Conservation (phyloP, 805 yeast genomes). For the Yamadazyma philogaea region DNA sequence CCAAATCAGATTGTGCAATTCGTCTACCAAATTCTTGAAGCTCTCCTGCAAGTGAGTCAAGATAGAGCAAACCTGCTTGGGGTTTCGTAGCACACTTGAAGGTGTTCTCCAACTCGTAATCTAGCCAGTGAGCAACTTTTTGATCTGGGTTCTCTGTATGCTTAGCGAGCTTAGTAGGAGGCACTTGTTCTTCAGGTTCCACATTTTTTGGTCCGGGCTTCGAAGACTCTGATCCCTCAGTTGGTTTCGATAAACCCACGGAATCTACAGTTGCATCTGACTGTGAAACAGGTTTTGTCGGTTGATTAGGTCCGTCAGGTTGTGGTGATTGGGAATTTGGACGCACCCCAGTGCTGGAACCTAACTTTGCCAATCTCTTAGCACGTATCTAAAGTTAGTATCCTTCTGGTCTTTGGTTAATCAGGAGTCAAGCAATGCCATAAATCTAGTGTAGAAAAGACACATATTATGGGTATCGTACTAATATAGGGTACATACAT, state of each 20-base stretch:
- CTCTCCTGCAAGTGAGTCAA: constrained; percentile 27
- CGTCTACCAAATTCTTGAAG: constrained; percentile 10
- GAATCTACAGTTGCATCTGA: background rate
- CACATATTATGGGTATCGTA: no score
- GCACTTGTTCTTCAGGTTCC: background rate
- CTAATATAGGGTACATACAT: constrained; percentile 10
- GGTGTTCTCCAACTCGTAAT: constrained; percentile 31
- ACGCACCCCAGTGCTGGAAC: background rate
- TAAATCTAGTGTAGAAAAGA: background rate
- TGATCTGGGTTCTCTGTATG: constrained; percentile 11
- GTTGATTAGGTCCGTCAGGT: background rate
- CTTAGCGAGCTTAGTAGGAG: background rate
- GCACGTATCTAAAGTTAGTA: constrained; percentile 43
- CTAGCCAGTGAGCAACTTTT: constrained; percentile 41
- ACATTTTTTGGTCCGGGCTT: background rate
- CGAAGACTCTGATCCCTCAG: background rate
- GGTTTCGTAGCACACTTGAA: constrained; percentile 32
- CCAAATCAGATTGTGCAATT: constrained; percentile 37
- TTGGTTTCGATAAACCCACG: background rate
- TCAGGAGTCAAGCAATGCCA: background rate
- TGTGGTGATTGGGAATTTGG: background rate
- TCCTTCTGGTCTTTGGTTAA: background rate
- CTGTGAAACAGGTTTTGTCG: background rate
- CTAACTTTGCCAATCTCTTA: constrained; percentile 52
- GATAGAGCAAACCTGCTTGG: constrained; percentile 15